Evolutionary conservation across 1,284 basidiomycete species (phyloP).

Genomic region (Ceratobasidium sp.): DNA sequence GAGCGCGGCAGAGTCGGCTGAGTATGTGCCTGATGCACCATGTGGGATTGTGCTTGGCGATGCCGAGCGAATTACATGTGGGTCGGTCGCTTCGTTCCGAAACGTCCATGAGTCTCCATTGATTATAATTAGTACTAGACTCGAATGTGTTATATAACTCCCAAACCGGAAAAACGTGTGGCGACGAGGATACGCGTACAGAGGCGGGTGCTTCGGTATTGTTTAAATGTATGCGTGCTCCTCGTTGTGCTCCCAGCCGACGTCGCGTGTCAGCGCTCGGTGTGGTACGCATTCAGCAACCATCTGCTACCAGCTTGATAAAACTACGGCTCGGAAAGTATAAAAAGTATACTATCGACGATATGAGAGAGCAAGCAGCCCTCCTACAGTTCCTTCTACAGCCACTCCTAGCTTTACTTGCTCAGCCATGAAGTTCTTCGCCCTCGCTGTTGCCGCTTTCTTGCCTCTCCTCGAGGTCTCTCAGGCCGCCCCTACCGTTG

Average conservation of each 20-base stretch:
- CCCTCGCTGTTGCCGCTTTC: constrained; percentile 15
- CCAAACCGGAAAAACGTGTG: background rate
- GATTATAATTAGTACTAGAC: background rate
- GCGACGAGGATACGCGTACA: constrained; percentile 1
- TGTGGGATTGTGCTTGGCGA: constrained; percentile 1
- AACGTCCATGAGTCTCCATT: background rate
- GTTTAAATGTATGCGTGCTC: constrained; percentile 11
- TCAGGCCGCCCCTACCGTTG: constrained; percentile 19
- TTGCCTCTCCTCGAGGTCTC: constrained; percentile 29
- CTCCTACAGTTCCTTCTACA: background rate
- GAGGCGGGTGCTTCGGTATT: constrained; percentile 20
- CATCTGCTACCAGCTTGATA: background rate
- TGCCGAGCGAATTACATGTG: background rate
- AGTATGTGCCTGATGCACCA: background rate
- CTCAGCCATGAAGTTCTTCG: constrained; percentile 33
- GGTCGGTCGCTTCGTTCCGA: background rate
- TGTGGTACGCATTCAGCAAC: background rate
- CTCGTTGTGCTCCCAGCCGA: background rate
- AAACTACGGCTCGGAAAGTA: background rate
- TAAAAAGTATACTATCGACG: background rate
- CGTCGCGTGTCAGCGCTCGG: constrained; percentile 27
- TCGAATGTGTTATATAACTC: background rate
- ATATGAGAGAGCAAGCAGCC: background rate
- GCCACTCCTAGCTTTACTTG: background rate
- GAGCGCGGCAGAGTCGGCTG: no score